Percentiles rank a stretch among this genome's conserved stretches.
phyloP scores from a whole-genome alignment of 164 flowering plant genomes.

The Macadamia tetraphylla region DNA sequence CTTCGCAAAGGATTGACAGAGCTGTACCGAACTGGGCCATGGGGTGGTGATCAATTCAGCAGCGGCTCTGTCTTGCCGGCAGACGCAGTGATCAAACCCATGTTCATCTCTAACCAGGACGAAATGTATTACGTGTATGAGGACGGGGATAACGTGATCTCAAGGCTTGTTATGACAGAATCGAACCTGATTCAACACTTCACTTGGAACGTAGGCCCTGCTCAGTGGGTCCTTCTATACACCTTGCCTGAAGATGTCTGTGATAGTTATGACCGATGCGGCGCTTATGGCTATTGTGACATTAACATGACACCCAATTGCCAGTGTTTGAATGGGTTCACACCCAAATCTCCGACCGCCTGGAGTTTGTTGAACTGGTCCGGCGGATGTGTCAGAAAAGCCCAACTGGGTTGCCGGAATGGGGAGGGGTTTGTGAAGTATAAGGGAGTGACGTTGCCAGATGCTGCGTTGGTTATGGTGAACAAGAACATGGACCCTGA shows the following conservation, averaged over 20 bases:
- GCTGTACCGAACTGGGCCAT: conserved; percentile 18
- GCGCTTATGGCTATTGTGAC: conserved; percentile 5
- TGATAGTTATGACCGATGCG: conserved; percentile 1
- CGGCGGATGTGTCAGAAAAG: conserved; percentile 15
- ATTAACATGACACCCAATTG: not conserved
- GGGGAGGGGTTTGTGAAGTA: conserved; percentile 14
- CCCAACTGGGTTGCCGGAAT: conserved; percentile 4
- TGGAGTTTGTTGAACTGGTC: conserved; percentile 12
- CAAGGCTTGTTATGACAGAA: conserved; percentile 7
- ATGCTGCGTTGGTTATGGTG: conserved; percentile 9
- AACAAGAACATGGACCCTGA: conserved; percentile 18
- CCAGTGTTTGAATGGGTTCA: conserved; percentile 12
- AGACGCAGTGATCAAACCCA: not conserved
- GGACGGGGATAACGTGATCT: not conserved
- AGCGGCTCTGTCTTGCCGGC: conserved; percentile 11
- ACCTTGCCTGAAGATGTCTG: conserved; percentile 9
- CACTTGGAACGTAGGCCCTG: conserved; percentile 5
- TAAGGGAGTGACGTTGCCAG: conserved; percentile 18
- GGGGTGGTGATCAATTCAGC: conserved; percentile 27
- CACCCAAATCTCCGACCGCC: conserved; percentile 1
- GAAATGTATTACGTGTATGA: conserved; percentile 21
- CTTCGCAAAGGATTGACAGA: conserved; percentile 4
- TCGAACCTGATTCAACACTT: conserved; percentile 1
- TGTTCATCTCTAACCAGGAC: conserved; percentile 8
- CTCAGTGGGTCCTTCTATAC: conserved; percentile 1